Base-by-base conservation (phyloP, 805 yeast genomes). In the Cyberlindnera mississippiensis region DNA sequence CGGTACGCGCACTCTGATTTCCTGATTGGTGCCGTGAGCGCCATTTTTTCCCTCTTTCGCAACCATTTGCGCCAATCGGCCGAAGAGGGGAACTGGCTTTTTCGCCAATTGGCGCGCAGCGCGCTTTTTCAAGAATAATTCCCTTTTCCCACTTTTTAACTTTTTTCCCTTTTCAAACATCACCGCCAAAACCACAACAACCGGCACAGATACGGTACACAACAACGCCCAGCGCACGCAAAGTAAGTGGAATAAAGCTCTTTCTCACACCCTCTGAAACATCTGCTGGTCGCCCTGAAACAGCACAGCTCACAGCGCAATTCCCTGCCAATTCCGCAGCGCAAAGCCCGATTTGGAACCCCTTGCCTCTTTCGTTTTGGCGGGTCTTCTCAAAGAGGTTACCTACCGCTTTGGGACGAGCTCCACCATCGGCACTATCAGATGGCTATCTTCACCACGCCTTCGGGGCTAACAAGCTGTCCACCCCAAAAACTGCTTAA, bases 321-420 rank as follows among this genome's bases (percentile, higher is more conserved):
- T 28, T 11, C 27, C 27, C 10, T 24, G 27, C 27, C 27, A 24
- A 8, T 24, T 8, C 10, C 27, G 8, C 27, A 24, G 8, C 27
- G 27, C 27, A 24, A 11, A 24, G 27, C 14, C 6, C 29, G 6
- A 27, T 27, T 13, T 17, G 22, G 35, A 17, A 20, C 28, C 22
- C 28, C 36, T 33, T 33, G 12, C 36, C 36, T 18, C 24, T 33
- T 33, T 33, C 20, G 36, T 30, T 37, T 33, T 42, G 41, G 34
- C 38, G 39, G 26, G 6, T 18, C 29, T 34, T 32, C 46, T 50
- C 41, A 45, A 51, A 45, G 27, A 40, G 52, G 55, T 15, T 47
- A 45, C 45, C 47, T 49, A 44, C 55, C 52, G 44, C 50, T 47
- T 51, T 49, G 55, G 55, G 55, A 51, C 31, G 33, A 27, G 14